Base-by-base conservation (phyloP, 176 grass and related monocot species). In the Calamus simplicifolius region DNA sequence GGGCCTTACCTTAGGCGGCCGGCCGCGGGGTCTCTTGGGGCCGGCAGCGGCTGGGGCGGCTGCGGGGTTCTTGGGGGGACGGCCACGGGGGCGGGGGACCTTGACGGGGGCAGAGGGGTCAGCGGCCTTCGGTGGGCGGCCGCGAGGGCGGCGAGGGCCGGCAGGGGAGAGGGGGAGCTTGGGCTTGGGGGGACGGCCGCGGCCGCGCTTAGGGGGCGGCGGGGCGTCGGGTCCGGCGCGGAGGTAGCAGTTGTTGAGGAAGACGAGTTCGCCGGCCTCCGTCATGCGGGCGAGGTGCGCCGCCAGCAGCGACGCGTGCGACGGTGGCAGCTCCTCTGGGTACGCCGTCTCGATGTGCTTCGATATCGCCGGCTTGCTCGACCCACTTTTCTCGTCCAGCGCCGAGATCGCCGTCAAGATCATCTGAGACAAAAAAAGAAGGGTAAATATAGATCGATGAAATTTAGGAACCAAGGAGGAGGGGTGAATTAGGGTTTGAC, bases 41-140 rank as follows among this genome's bases (percentile, higher is more conserved):
- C 5, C 58, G 16, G 6, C 26, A 1, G 15, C 17, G 27, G 58
- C 26, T 4, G 28, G 0, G 2, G 27, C 29, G 58, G 16, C 28
- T 43, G 1, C 35, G 8, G 35, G 35, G 18, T 60, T 94, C 77
- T 94, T 94, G 15, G 84, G 70, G 3, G 89, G 89, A 19, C 84
- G 77, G 58, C 89, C 89, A 2, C 89, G 83, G 27, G 89, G 89
- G 52, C 84, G 76, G 49, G 84, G 50, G 62, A 81, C 67, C 80
- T 93, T 93, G 27, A 79, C 80, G 52, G 83, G 65, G 59, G 80
- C 84, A 51, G 49, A 51, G 1, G 83, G 83, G 50, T 93, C 89
- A 57, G 70, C 61, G 4, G 83, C 80, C 70, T 93, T 93, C 29
- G 83, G 83, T 15, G 89, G 89, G 19, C 84, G 79, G 48, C 88